Conservation (phyloP, 2,329 filamentous ascomycete species). For the Paecilomyces sp. region DNA sequence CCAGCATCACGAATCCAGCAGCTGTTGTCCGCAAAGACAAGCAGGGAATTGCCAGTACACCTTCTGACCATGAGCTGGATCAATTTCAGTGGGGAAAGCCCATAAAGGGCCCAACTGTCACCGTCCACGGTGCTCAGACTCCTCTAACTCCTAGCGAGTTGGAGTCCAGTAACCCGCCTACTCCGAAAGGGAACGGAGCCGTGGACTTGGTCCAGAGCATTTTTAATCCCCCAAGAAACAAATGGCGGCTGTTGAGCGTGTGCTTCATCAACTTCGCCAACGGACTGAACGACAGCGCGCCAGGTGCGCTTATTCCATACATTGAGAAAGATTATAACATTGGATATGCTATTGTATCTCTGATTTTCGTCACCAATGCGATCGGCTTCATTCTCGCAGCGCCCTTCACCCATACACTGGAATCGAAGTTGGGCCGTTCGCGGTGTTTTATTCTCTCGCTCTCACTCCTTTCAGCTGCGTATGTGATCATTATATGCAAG, state of each 20-base stretch:
- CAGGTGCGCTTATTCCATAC: constrained; percentile 73
- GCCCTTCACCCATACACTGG: constrained; percentile 58
- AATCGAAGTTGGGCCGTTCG: constrained; percentile 57
- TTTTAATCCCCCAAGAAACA: constrained; percentile 51
- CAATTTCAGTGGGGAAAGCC: constrained; percentile 7
- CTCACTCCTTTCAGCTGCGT: constrained; percentile 55
- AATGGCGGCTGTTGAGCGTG: constrained; percentile 57
- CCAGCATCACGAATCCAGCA: constrained; percentile 29
- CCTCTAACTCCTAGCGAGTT: constrained; percentile 15
- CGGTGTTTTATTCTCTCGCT: constrained; percentile 53
- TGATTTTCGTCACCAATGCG: constrained; percentile 75
- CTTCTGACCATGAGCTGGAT: constrained; percentile 15
- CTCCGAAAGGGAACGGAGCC: constrained; percentile 10
- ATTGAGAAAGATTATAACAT: constrained; percentile 70
- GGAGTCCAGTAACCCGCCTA: constrained; percentile 16
- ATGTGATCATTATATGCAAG: constrained; percentile 57
- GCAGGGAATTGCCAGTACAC: constrained; percentile 12
- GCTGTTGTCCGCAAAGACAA: constrained; percentile 25
- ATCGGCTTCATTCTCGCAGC: constrained; percentile 69
- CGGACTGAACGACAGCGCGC: constrained; percentile 67
- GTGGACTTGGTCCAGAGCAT: constrained; percentile 17
- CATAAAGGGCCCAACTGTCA: background rate
- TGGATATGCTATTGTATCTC: constrained; percentile 69
- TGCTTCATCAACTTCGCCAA: constrained; percentile 62
- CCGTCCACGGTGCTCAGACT: constrained; percentile 4